Percentiles rank a stretch among this genome's conserved stretches.
Evolutionary conservation across 2,329 filamentous ascomycete genomes (phyloP).

Genomic region (Cercospora zeae-maydis): DNA sequence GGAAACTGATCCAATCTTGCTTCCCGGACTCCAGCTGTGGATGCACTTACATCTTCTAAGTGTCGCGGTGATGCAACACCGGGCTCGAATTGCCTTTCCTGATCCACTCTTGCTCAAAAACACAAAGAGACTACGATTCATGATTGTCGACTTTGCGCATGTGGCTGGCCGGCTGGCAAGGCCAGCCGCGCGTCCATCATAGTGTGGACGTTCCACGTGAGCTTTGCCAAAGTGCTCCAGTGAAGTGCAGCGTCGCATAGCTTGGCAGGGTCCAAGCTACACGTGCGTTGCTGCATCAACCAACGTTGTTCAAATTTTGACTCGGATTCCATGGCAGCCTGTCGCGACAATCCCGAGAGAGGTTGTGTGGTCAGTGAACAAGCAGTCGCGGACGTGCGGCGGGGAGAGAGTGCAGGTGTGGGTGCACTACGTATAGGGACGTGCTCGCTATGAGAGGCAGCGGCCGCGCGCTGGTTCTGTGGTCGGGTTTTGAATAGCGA

Average conservation of each 20-base stretch:
- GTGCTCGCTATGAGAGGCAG: not conserved
- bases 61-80: conserved; percentile 31
- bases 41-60: conserved; percentile 30
- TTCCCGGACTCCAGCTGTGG: conserved; percentile 25
- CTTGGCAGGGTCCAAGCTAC: too few species aligned
- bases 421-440: not conserved
- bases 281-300: too few species aligned
- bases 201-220: not conserved
- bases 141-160: not conserved
- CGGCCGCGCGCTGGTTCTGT: not conserved
- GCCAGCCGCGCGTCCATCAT: too few species aligned
- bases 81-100: conserved; percentile 12
- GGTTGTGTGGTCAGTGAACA: not conserved
- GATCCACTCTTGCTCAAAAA: conserved; percentile 30
- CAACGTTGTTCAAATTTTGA: too few species aligned
- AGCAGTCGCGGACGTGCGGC: not conserved
- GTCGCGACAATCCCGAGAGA: too few species aligned
- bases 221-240: not conserved
- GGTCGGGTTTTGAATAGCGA: not conserved
- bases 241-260: too few species aligned
- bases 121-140: conserved; percentile 28
- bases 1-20: conserved; percentile 30
- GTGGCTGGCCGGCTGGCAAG: not conserved
- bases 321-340: too few species aligned
- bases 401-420: not conserved